phyloP scores from a whole-genome alignment of 1,284 basidiomycete genomes.

The Microbotryum saponariae region DNA sequence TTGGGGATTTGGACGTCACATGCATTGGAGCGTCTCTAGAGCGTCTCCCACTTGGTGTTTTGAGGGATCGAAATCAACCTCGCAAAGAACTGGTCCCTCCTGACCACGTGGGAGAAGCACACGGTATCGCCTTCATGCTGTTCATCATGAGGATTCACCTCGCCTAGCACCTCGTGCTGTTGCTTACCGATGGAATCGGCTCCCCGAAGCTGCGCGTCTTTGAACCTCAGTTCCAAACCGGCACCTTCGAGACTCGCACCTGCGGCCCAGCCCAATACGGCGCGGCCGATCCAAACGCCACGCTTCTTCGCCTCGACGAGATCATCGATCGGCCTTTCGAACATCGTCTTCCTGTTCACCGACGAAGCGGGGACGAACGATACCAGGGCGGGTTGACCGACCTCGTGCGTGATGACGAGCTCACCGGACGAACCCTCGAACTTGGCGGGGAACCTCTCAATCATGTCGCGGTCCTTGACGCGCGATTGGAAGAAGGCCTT shows the following conservation, averaged over 20 bases:
- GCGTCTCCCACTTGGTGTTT: conserved; percentile 43
- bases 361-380: conserved; percentile 38
- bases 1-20: not conserved
- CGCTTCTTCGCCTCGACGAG: conserved; percentile 45
- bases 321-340: conserved; percentile 40
- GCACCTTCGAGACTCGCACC: conserved; percentile 40
- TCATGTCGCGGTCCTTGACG: conserved; percentile 39
- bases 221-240: conserved; percentile 37
- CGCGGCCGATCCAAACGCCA: conserved; percentile 42
- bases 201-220: conserved; percentile 14
- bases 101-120: conserved; percentile 41
- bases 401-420: conserved; percentile 38
- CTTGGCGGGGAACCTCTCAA: conserved; percentile 41
- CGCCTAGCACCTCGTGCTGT: conserved; percentile 14
- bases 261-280: conserved; percentile 44
- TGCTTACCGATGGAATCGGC: conserved; percentile 21
- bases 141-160: conserved; percentile 28
- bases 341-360: conserved; percentile 31
- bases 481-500: conserved; percentile 39
- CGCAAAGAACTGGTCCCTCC: conserved; percentile 44
- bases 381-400: conserved; percentile 10
- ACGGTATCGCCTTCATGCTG: conserved; percentile 36
- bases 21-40: conserved; percentile 27
- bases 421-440: conserved; percentile 40
- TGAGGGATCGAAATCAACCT: conserved; percentile 43